A percentile compares a stretch with the other conserved stretches of the same genome.
phyloP scores from a whole-genome alignment of 345 rosid genomes.

The Gossypium rotundifolium region DNA sequence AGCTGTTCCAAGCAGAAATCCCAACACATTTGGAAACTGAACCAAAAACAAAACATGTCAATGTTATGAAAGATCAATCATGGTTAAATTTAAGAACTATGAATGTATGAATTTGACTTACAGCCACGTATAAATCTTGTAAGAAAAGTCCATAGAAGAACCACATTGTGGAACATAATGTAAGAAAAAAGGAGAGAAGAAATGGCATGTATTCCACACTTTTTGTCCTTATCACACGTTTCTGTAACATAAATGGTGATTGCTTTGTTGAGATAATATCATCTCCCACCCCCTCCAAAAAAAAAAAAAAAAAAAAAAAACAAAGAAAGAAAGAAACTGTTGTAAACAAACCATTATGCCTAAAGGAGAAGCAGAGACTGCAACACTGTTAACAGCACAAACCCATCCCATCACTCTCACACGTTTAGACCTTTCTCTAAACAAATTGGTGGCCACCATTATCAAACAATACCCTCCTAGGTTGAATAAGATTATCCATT shows the following conservation, averaged over 20 bases:
- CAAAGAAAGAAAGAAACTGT: neutral
- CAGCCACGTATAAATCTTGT: constrained; percentile 67
- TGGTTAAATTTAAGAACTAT: neutral
- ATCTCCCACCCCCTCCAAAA: too few species aligned
- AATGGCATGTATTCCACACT: constrained; percentile 95
- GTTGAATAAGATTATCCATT: constrained; percentile 47
- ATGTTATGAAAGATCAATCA: neutral
- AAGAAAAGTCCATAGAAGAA: constrained; percentile 73
- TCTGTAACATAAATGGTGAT: constrained; percentile 33
- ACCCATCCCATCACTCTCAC: constrained; percentile 63
- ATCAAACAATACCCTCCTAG: constrained; percentile 49
- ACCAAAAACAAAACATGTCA: neutral
- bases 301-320: neutral
- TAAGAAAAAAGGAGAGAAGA: constrained; percentile 57
- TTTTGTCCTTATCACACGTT: constrained; percentile 62
- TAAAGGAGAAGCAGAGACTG: constrained; percentile 71
- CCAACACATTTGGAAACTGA: constrained; percentile 50
- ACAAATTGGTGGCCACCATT: constrained; percentile 29
- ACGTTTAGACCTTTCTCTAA: constrained; percentile 33
- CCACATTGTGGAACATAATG: constrained; percentile 76
- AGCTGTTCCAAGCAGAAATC: constrained; percentile 48
- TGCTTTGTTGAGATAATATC: neutral
- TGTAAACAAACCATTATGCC: constrained; percentile 55
- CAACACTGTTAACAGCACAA: constrained; percentile 59
- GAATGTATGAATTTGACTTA: constrained; percentile 23